Evolutionary conservation across 371 early-diverging fungal species (phyloP).

Genomic region (Mortierella sp.): DNA sequence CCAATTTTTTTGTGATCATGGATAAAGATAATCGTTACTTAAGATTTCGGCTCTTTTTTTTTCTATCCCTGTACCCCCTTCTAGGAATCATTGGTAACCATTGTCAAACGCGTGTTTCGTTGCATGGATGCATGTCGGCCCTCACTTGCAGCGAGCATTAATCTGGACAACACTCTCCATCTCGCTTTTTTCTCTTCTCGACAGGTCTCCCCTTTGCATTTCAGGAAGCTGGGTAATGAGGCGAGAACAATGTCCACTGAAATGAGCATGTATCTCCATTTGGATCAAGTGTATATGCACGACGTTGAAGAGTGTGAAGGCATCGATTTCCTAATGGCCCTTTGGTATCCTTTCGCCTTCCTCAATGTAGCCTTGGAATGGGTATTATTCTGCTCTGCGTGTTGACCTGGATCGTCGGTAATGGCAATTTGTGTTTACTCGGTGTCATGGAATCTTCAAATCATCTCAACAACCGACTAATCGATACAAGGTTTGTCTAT

Average conservation of each 20-base stretch:
- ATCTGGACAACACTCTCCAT: background rate
- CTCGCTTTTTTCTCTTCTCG: background rate
- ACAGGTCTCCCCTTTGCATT: constrained; percentile 58
- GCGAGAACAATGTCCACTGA: too few species aligned
- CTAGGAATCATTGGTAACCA: constrained; percentile 43
- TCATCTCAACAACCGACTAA: background rate
- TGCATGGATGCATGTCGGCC: background rate
- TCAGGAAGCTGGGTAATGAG: constrained; percentile 56
- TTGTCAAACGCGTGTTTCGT: background rate
- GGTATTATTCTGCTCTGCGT: constrained; percentile 70
- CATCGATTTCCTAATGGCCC: too few species aligned
- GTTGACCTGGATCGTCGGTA: constrained; percentile 75
- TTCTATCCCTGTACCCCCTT: background rate
- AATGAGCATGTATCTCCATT: too few species aligned
- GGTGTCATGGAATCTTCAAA: too few species aligned
- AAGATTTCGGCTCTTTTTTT: too few species aligned
- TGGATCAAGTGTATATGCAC: too few species aligned
- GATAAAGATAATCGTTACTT: too few species aligned
- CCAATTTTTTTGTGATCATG: too few species aligned
- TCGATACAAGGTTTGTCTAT: background rate
- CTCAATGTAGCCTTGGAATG: constrained; percentile 62
- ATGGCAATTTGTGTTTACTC: constrained; percentile 4
- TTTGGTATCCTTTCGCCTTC: too few species aligned
- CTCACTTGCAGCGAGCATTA: background rate
- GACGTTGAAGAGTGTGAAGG: too few species aligned